Percentiles rank a stretch among this genome's conserved stretches.
Conservation (phyloP, 1,284 basidiomycete species). For the Veloboletus limbatus region DNA sequence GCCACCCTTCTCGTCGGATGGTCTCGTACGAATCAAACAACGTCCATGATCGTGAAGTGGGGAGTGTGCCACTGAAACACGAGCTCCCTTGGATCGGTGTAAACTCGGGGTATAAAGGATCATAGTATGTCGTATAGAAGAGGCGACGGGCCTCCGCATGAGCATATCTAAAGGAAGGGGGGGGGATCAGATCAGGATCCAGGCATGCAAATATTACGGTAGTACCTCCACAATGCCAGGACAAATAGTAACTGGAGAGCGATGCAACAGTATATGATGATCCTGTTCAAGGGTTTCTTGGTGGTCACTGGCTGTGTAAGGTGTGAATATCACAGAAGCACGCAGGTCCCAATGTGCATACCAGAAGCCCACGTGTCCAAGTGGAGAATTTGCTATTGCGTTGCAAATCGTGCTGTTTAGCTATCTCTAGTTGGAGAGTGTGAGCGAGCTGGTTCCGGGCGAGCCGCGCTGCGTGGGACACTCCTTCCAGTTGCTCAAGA, state of each 20-base stretch:
- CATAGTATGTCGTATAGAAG: conserved; percentile 64
- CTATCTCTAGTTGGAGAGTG: conserved; percentile 38
- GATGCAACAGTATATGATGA: conserved; percentile 24
- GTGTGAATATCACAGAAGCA: conserved; percentile 7
- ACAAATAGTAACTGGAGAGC: conserved; percentile 36
- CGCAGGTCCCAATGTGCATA: conserved; percentile 13
- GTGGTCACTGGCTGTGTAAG: conserved; percentile 15
- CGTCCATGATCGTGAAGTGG: conserved; percentile 29
- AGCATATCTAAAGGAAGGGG: conserved; percentile 41
- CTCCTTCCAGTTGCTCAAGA: conserved; percentile 50
- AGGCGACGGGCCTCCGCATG: conserved; percentile 40
- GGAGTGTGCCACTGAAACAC: conserved; percentile 21
- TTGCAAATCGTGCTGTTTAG: conserved; percentile 14
- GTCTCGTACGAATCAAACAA: conserved; percentile 30
- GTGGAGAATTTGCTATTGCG: conserved; percentile 11
- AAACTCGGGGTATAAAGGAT: conserved; percentile 69
- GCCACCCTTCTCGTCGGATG: conserved; percentile 30
- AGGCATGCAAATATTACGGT: neutral
- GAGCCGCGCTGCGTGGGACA: conserved; percentile 51
- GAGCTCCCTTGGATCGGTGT: conserved; percentile 34
- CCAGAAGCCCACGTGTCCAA: conserved; percentile 18
- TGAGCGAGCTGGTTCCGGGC: conserved; percentile 45
- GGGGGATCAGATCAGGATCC: conserved; percentile 5
- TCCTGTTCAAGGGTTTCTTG: conserved; percentile 23
- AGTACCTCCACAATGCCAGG: conserved; percentile 40